A percentile compares a stretch with the other conserved stretches of the same genome.
Evolutionary conservation across 2,329 filamentous ascomycete genomes (phyloP).

Genomic region (Emergomyces pasteurianus): DNA sequence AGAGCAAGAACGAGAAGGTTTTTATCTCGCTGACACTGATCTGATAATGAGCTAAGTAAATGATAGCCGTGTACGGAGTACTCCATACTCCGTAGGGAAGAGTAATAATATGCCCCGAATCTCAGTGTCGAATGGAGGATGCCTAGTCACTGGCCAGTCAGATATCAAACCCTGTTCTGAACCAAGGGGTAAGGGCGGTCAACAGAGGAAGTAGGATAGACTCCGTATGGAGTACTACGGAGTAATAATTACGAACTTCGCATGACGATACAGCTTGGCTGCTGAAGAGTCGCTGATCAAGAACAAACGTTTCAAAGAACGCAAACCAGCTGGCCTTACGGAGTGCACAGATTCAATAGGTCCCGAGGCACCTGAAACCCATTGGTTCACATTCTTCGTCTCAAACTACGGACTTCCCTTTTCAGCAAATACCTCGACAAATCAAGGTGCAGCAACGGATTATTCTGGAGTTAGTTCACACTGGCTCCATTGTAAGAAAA

Average conservation of each 20-base stretch:
- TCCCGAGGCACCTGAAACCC: background rate
- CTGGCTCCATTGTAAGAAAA: background rate
- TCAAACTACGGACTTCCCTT: too few relatives aligned
- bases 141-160: background rate
- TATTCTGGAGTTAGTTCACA: background rate
- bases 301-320: background rate
- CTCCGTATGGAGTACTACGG: too few relatives aligned
- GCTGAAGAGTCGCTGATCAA: background rate
- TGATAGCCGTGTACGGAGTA: background rate
- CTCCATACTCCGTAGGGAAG: too few relatives aligned
- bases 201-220: background rate
- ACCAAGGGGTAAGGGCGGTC: background rate
- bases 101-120: too few relatives aligned
- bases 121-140: too few relatives aligned
- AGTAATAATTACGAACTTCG: background rate
- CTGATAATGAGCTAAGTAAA: background rate
- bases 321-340: background rate
- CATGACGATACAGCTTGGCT: background rate
- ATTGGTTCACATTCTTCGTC: background rate
- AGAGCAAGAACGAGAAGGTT: background rate
- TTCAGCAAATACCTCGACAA: background rate
- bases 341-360: background rate
- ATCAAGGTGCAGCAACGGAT: too few relatives aligned
- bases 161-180: background rate
- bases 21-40: background rate